These are phyloP conservation scores for Apiosordaria backusii DNA, from an alignment of 495 filamentous ascomycete genomes.

Conservation along the genomic window DNA sequence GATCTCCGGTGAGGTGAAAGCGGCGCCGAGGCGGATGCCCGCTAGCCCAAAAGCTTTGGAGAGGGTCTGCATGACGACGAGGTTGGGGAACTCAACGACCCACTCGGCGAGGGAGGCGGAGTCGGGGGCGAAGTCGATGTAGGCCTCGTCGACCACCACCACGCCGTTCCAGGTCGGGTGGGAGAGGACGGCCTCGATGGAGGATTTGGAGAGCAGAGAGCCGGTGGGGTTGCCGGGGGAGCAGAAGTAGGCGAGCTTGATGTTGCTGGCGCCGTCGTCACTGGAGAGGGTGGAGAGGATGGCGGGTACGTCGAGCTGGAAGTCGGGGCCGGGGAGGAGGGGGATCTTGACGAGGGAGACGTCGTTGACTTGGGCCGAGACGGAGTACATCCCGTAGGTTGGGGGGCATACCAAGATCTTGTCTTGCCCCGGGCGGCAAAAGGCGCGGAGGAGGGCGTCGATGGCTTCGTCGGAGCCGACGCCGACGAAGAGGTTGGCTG, in stretches of 20 bases:
- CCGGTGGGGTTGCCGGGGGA: conserved; percentile 94
- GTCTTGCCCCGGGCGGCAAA: conserved; percentile 82
- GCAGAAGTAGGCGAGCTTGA: conserved; percentile 90
- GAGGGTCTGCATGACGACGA: conserved; percentile 96
- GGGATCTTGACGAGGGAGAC: conserved; percentile 80
- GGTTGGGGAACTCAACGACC: conserved; percentile 90
- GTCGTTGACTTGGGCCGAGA: conserved; percentile 92
- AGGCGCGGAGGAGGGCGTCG: conserved; percentile 86
- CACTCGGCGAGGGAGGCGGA: conserved; percentile 84
- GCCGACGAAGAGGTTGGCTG: conserved; percentile 86
- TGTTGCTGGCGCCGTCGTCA: conserved; percentile 37
- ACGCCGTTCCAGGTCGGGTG: conserved; percentile 96
- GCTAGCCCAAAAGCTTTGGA: conserved; percentile 95
- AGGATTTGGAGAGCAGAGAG: conserved; percentile 68
- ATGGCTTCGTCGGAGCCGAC: conserved; percentile 96
- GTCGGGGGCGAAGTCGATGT: conserved; percentile 87
- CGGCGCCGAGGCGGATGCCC: conserved; percentile 74
- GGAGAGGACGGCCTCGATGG: conserved; percentile 68
- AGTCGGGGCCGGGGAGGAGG: conserved; percentile 56
- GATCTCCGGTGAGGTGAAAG: conserved; percentile 57
- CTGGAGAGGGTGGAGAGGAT: conserved; percentile 62
- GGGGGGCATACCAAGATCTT: conserved; percentile 92
- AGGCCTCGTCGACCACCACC: conserved; percentile 91
- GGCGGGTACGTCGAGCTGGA: conserved; percentile 65
- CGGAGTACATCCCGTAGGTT: conserved; percentile 97